A percentile compares a stretch with the other conserved stretches of the same genome.
These are phyloP conservation scores for Soucietia sequanensis DNA, from an alignment of 805 yeast genomes.

Conservation along the genomic window DNA sequence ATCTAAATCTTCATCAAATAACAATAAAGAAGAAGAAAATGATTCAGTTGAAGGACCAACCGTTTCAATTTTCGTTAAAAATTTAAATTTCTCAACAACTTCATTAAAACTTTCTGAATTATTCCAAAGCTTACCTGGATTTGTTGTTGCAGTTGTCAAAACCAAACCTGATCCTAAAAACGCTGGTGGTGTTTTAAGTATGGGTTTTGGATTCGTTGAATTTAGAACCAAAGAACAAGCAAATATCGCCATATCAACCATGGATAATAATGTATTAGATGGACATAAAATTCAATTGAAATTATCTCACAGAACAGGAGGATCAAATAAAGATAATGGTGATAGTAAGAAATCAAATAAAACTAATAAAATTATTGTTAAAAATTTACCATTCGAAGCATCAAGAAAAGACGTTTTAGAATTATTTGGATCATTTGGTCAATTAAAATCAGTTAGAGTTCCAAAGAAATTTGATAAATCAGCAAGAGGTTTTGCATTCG, in stretches of 20 bases:
- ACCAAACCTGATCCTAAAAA: slow-evolving; percentile 85
- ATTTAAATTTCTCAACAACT: slow-evolving; percentile 83
- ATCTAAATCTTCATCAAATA: slow-evolving; percentile 4
- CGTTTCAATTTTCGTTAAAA: slow-evolving; percentile 86
- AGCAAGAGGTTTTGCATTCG: slow-evolving; percentile 97
- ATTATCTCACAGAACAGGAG: slow-evolving; percentile 74
- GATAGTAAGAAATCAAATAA: slow-evolving; percentile 35
- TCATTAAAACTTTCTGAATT: slow-evolving; percentile 51
- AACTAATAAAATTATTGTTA: slow-evolving; percentile 82
- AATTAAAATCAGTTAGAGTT: slow-evolving; percentile 88
- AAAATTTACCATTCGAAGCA: slow-evolving; percentile 96
- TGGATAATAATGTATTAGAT: slow-evolving; percentile 78
- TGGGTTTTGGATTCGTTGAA: slow-evolving; percentile 98
- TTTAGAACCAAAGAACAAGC: slow-evolving; percentile 80
- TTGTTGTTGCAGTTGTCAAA: slow-evolving; percentile 76
- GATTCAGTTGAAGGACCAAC: slow-evolving; percentile 66
- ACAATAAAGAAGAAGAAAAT: slow-evolving; percentile 20
- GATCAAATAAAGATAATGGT: slow-evolving; percentile 21
- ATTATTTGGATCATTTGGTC: slow-evolving; percentile 92
- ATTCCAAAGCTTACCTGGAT: slow-evolving; percentile 76
- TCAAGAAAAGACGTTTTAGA: slow-evolving; percentile 90
- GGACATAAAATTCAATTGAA: slow-evolving; percentile 91
- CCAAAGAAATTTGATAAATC: slow-evolving; percentile 94
- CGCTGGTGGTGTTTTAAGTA: slow-evolving; percentile 65
- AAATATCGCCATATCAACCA: slow-evolving; percentile 62